Conservation (phyloP, 768 basidiomycete genomes). For the Dioszegia crocea region DNA sequence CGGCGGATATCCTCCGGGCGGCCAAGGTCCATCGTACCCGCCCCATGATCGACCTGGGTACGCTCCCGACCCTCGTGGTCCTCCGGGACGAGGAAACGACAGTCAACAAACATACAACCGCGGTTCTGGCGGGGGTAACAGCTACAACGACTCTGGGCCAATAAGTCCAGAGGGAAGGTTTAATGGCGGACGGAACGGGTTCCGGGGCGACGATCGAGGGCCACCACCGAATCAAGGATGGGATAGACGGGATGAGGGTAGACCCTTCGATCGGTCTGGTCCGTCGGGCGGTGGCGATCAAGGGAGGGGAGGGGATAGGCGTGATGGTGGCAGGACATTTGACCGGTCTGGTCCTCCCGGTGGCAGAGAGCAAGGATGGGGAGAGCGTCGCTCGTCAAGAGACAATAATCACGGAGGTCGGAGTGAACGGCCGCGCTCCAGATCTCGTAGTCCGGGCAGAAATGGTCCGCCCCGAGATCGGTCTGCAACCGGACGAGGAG, state of each 20-base stretch:
- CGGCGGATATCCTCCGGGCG: neutral
- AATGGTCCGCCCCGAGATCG: too few relatives aligned
- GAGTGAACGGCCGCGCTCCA: neutral
- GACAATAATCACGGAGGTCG: neutral
- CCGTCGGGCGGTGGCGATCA: neutral
- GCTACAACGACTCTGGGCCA: neutral
- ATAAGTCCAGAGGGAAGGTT: neutral
- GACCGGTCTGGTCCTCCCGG: neutral
- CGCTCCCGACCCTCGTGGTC: neutral
- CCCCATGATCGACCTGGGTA: neutral
- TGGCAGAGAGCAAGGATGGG: conserved; percentile 2
- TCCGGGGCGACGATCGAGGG: neutral
- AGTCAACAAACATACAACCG: neutral
- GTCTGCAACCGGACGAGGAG: conserved; percentile 6
- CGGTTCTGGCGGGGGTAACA: neutral
- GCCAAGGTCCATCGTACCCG: neutral
- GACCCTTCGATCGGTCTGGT: neutral
- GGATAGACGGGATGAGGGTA: neutral
- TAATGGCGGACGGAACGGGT: neutral
- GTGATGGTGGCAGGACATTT: neutral
- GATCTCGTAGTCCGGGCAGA: neutral
- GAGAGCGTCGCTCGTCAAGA: neutral
- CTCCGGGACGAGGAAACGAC: neutral
- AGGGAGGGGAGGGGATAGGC: conserved; percentile 3
- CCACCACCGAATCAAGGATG: neutral